phyloP scores from a whole-genome alignment of 495 filamentous ascomycete genomes.

The Penicillium nucicola region DNA sequence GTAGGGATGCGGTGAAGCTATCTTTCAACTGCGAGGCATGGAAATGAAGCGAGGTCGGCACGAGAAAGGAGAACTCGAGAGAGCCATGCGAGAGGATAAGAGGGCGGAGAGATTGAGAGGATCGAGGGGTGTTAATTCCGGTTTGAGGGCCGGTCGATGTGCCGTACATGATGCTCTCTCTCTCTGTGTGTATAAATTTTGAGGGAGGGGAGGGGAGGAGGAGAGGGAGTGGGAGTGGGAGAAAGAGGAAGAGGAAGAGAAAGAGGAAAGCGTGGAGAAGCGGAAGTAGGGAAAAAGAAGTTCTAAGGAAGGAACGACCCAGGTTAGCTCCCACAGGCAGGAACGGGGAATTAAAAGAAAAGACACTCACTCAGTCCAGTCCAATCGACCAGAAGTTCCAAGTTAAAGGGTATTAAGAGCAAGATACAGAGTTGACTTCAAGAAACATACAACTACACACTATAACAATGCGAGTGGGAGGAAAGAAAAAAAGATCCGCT shows the following conservation, averaged over 20 bases:
- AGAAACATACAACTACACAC: constrained; percentile 4
- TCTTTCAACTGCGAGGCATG: constrained; percentile 91
- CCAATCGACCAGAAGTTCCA: too few relatives aligned
- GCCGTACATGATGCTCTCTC: constrained; percentile 72
- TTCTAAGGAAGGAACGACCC: background rate
- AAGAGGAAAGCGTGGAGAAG: background rate
- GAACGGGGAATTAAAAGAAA: too few relatives aligned
- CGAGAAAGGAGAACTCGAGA: constrained; percentile 90
- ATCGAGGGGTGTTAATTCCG: constrained; percentile 91
- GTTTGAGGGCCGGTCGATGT: constrained; percentile 80
- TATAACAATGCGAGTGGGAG: constrained; percentile 6
- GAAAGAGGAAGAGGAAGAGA: background rate
- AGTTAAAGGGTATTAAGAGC: constrained; percentile 6
- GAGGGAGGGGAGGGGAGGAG: background rate
- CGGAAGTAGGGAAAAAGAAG: background rate
- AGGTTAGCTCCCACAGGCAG: too few relatives aligned
- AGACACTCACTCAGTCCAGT: too few relatives aligned
- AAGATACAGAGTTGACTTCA: too few relatives aligned
- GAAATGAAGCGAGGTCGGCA: constrained; percentile 92
- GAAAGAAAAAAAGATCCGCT: constrained; percentile 28
- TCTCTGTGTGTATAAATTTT: constrained; percentile 3
- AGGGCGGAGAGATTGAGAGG: constrained; percentile 85
- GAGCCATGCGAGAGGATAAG: constrained; percentile 87
- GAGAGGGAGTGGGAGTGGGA: background rate
- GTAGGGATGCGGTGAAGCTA: constrained; percentile 76